Conservation (phyloP, 129 eudicot genomes). For the Cynara cardunculus region DNA sequence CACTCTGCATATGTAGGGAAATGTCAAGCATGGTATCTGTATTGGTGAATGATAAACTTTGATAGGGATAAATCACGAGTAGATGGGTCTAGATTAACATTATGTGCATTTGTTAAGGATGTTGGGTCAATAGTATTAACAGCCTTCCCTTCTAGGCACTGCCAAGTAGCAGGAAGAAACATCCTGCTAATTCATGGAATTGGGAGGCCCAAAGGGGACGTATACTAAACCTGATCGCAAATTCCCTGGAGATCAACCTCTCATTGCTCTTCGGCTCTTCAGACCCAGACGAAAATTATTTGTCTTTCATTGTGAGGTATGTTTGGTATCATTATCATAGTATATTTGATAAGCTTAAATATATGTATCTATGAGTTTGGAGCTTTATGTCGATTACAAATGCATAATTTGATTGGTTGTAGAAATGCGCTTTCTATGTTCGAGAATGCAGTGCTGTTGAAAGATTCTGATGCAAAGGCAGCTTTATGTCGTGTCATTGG, state of each 20-base stretch:
- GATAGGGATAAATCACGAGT: not conserved
- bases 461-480: constrained; percentile 79
- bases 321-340: not conserved
- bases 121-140: constrained; percentile 1
- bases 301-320: constrained; percentile 82
- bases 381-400: not conserved
- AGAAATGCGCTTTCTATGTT: constrained; percentile 78
- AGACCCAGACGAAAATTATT: constrained; percentile 83
- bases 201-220: constrained; percentile 89
- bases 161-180: constrained; percentile 68
- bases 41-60: not conserved
- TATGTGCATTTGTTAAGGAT: not conserved
- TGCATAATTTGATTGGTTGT: constrained; percentile 25
- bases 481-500: constrained; percentile 91
- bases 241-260: constrained; percentile 86
- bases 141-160: constrained; percentile 32
- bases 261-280: constrained; percentile 90
- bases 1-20: not conserved
- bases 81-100: not conserved
- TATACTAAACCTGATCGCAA: constrained; percentile 71
- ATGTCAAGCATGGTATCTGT: not conserved
- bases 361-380: not conserved
- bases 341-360: not conserved
- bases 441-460: constrained; percentile 68
- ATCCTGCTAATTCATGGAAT: constrained; percentile 67